Conservation (phyloP, 345 rosid species). For the Gossypium arboreum region DNA sequence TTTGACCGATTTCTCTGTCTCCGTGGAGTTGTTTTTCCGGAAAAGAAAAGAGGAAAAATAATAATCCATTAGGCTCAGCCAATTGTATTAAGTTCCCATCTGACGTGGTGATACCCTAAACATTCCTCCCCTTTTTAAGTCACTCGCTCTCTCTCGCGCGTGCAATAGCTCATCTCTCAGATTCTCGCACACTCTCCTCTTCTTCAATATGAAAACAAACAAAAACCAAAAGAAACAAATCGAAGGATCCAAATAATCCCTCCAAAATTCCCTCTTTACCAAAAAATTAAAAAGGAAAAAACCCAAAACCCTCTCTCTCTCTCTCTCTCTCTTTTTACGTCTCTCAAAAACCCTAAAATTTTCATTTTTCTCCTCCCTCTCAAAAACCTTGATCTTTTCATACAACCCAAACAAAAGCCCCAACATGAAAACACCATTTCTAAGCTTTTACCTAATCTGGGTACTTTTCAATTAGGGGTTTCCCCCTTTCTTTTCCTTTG, state of each 20-base stretch:
- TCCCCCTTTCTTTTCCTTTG: not conserved
- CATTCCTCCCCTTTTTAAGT: not conserved
- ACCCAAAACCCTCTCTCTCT: not conserved
- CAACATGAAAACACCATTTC: not conserved
- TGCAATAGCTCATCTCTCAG: not conserved
- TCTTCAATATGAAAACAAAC: not conserved
- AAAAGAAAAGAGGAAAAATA: too few relatives aligned
- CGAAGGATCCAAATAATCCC: not conserved
- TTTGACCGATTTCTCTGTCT: too few relatives aligned
- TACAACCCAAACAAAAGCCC: not conserved
- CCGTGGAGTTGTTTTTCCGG: too few relatives aligned
- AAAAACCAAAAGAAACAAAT: not conserved
- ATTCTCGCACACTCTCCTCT: not conserved
- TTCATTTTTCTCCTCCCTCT: not conserved
- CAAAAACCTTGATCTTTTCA: not conserved
- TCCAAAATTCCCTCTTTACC: not conserved
- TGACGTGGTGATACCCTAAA: not conserved
- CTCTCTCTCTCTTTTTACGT: too few relatives aligned
- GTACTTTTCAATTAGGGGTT: not conserved
- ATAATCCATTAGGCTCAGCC: too few relatives aligned
- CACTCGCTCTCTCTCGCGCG: conserved; percentile 4
- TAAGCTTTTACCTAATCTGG: not conserved
- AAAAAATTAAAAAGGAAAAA: not conserved
- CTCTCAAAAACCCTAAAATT: not conserved
- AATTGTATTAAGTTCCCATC: not conserved